phyloP scores from a whole-genome alignment of 2,329 filamentous ascomycete species.

The Biscogniauxia marginata region DNA sequence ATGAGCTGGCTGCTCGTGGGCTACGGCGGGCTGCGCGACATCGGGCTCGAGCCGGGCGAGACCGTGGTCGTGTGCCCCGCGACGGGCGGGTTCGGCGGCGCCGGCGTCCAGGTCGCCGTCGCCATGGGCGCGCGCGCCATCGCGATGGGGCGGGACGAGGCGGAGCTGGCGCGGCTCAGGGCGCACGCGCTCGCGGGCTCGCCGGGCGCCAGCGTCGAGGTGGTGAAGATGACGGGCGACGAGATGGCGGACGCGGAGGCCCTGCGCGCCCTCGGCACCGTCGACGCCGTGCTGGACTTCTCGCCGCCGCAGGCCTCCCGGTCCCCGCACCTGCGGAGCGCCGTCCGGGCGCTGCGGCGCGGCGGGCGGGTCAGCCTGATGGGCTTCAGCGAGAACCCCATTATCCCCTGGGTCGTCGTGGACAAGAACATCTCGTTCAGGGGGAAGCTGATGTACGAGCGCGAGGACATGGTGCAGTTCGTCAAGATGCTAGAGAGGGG shows the following conservation, averaged over 20 bases:
- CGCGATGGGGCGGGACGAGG: slow-evolving; percentile 46
- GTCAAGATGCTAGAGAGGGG: slow-evolving; percentile 44
- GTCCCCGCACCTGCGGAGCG: slow-evolving; percentile 40
- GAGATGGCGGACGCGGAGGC: slow-evolving; percentile 34
- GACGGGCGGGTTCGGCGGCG: slow-evolving; percentile 46
- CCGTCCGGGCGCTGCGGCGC: slow-evolving; percentile 33
- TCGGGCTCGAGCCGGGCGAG: slow-evolving; percentile 44
- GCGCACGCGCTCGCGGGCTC: slow-evolving; percentile 17
- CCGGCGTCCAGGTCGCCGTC: slow-evolving; percentile 42
- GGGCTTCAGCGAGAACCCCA: slow-evolving; percentile 29
- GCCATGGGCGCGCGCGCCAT: slow-evolving; percentile 51
- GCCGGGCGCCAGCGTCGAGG: slow-evolving; percentile 32
- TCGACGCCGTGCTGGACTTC: slow-evolving; percentile 47
- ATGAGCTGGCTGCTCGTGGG: slow-evolving; percentile 38
- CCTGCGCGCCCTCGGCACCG: slow-evolving; percentile 23
- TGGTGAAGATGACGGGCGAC: slow-evolving; percentile 43
- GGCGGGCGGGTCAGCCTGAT: slow-evolving; percentile 37
- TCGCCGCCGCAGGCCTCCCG: slow-evolving; percentile 39
- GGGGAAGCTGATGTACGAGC: slow-evolving; percentile 47
- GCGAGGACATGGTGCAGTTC: slow-evolving; percentile 37
- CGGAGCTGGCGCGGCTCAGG: slow-evolving; percentile 35
- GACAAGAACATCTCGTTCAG: slow-evolving; percentile 33
- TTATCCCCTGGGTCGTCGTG: slow-evolving; percentile 31
- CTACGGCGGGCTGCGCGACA: slow-evolving; percentile 45
- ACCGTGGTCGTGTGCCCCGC: slow-evolving; percentile 46